Evolutionary conservation across 768 basidiomycete genomes (phyloP), one percentile per base, ranked within the genome.

Genomic region (Termitomyces sp.): DNA sequence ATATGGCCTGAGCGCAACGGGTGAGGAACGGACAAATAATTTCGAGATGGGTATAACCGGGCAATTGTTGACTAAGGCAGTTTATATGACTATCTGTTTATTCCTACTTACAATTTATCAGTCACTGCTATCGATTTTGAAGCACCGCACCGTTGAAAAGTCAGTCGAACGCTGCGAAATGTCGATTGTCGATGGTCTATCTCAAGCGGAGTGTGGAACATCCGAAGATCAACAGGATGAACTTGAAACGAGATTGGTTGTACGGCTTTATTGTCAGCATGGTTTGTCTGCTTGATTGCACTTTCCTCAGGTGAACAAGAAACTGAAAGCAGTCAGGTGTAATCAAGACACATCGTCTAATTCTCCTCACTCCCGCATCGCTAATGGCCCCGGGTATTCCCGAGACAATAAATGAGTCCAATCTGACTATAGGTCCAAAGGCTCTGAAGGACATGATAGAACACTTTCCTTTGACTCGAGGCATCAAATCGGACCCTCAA

Each of bases 221-320:
- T 70, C 71, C 11, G 73, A 74, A 43, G 79, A 80, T 23, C 80
- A 79, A 19, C 63, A 67, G 10, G 88, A 91, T 60, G 75, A 79
- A 47, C 72, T 90, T 6, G 88, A 91, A 68, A 88, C 85, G 64
- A 85, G 79, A 63, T 72, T 93, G 52, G 76, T 89, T 30, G 73
- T 93, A 39, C 84, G 85, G 60, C 68, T 93, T 49, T 79, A 89
- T 63, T 94, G 91, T 69, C 92, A 93, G 74, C 88, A 92, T 61
- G 91, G 91, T 89, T 11, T 10, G 52, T 27, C 21, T 46, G 17
- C 39, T 2, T 30, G 27, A 27, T 34, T 21, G 28, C 53, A 44
- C 43, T 21, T 42, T 39, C 5, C 41, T 27, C 25, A 12, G n/a
- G 12, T 19, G 3, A 40, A 11, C 25, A 25, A 37, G 12, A 39